Base-by-base conservation (phyloP, 495 filamentous ascomycete species). In the Cetradonia linearis region DNA sequence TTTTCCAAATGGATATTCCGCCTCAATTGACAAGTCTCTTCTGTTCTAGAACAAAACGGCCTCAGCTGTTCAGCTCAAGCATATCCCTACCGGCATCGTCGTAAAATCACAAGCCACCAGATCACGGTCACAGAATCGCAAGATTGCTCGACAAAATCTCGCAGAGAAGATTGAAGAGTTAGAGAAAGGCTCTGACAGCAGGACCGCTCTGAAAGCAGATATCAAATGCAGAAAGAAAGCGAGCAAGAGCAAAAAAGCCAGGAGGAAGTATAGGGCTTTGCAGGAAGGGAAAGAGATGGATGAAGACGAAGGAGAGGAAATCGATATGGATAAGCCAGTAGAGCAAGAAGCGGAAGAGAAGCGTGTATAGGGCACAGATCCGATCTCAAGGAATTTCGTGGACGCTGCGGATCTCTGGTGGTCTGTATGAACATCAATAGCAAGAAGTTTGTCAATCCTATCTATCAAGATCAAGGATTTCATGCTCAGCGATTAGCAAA, bases 101-200 rank as follows among this genome's bases (percentile, higher is more conserved):
- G 76, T 97, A 13, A 98, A 98, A 71, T 91, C 79, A 44, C 93
- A 98, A 72, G 89, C 84, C 7, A 96, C 94, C 5, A 85, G 93
- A 23, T 93, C 88, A 0, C 83, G 88, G 37, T 77, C 78, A 30
- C 90, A 96, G 72, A 98, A 98, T 71, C 84, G 91, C 57, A 92
- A 87, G 75, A 85, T 89, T 44, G 93, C 93, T 20, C 81, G 91
- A 31, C 75, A 81, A 48, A 70, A 93, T 23, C 77, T 98, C 3
- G 89, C 88, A 40, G 83, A 87, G 65, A 82, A 77, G 64, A 71
- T 98, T 11, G 93, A 98, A 70, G 75, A 83, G 55, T 58, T 81
- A 18, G 74, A 83, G 59, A 81, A 80, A 48, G 86, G 86, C 0
- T 73, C 78, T 27, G 68, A 80, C 64, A 85, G 79, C 63, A 74